phyloP scores from a whole-genome alignment of 176 grass and related monocot genomes.

The Carex littledalei region DNA sequence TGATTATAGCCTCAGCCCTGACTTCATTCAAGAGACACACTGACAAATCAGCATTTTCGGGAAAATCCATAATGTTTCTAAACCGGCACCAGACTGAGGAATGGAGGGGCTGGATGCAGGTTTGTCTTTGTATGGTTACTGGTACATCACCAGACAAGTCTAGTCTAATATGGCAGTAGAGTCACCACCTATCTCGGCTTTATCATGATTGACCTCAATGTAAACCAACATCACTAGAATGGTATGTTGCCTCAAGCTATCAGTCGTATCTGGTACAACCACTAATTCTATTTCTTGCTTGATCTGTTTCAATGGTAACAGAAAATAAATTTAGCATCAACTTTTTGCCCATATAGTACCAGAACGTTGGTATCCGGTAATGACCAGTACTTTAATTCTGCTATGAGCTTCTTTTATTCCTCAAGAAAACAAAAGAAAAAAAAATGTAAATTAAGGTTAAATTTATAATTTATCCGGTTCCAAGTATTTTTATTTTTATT shows the following conservation, averaged over 20 bases:
- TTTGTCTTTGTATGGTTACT: conserved; percentile 30
- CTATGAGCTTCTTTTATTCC: background rate
- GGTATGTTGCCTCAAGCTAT: background rate
- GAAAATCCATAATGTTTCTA: conserved; percentile 65
- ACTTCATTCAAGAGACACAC: conserved; percentile 72
- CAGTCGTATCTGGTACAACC: background rate
- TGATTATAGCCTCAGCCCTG: conserved; percentile 59
- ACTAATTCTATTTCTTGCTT: background rate
- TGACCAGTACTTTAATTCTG: background rate
- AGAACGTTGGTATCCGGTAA: background rate
- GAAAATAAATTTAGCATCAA: background rate
- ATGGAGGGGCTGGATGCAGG: conserved; percentile 97
- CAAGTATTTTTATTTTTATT: conserved; percentile 19
- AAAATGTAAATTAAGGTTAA: background rate
- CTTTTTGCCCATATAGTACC: background rate
- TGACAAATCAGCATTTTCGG: conserved; percentile 66
- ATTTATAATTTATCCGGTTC: background rate
- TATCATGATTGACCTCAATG: background rate
- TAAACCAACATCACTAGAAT: background rate
- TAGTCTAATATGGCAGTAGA: background rate
- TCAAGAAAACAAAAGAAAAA: background rate
- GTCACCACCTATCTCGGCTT: background rate
- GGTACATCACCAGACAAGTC: background rate
- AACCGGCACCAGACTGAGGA: conserved; percentile 88
- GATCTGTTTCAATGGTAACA: background rate